Evolutionary conservation across 495 filamentous ascomycete genomes (phyloP), one percentile per base, ranked within the genome.

Genomic region (Penicillium waksmanii): DNA sequence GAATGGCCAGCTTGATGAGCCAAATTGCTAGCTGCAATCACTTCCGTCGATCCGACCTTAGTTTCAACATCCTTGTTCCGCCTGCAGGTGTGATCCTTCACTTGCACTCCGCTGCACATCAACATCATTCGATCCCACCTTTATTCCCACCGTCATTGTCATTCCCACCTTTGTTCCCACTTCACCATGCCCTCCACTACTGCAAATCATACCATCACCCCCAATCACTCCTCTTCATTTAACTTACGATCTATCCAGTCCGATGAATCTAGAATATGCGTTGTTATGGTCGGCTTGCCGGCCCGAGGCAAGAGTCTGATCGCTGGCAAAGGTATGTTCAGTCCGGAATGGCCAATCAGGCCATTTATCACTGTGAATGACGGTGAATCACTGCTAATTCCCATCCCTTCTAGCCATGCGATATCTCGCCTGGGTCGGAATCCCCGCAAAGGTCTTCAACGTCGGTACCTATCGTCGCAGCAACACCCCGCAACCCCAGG

Each of bases 231-330:
- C 17, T n/a, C 21, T 50, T 49, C 50, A 21, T 27, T 47, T 60
- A 66, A 65, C 57, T 55, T 61, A 48, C 44, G 18, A 51, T 8
- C 36, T 25, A 65, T 79, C n/a, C 87, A 96, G 90, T 90, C 89
- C 61, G 95, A 97, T 78, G 92, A 97, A 66, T 92, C 90, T 33
- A 89, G 89, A 68, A 96, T 98, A 73, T 97, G 93, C 67, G 93
- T 98, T n/a, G 90, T 98, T 55, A 97, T 98, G 95, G 95, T 98
- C 49, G 95, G 95, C 43, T 80, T 98, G 60, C 95, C 95, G 42
- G 95, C 95, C 56, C 83, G 95, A 53, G 95, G 95, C 68, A 98
- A 98, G 82, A 95, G 90, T 75, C 87, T 96, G 66, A 98, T 98
- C 67, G 94, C 95, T 36, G 91, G 95, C 66, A 97, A 97, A 81